Conservation (phyloP, 2,329 filamentous ascomycete genomes). For the Microascus cirrosus region DNA sequence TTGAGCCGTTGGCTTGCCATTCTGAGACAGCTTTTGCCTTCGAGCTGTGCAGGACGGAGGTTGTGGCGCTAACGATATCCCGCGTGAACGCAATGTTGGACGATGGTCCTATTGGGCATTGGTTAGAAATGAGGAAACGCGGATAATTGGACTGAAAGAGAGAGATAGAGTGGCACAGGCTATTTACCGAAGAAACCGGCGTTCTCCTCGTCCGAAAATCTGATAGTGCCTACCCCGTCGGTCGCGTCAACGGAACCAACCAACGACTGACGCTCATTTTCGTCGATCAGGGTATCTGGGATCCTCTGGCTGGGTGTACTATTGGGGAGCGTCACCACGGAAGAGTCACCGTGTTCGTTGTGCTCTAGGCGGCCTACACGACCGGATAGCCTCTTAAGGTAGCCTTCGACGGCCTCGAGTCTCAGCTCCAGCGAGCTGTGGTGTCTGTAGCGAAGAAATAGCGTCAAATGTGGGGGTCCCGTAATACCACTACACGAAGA, state of each 20-base stretch:
- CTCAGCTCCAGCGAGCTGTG: background rate
- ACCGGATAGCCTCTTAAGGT: background rate
- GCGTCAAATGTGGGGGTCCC: background rate
- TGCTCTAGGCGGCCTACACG: background rate
- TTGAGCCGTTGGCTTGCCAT: background rate
- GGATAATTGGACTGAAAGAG: background rate
- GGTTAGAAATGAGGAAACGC: background rate
- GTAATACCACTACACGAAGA: background rate
- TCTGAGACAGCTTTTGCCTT: background rate
- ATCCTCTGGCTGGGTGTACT: background rate
- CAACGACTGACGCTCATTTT: background rate
- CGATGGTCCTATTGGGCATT: background rate
- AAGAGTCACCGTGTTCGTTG: background rate
- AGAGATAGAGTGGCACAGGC: background rate
- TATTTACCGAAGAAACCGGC: background rate
- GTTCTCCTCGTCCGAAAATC: background rate
- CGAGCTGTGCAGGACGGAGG: background rate
- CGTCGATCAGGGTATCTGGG: background rate
- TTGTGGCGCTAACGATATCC: conserved; percentile 1
- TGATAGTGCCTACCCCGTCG: background rate
- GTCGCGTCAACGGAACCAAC: conserved; percentile 1
- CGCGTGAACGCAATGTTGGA: conserved; percentile 2
- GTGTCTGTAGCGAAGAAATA: background rate
- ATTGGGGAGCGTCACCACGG: background rate
- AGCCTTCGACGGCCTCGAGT: background rate